Evolutionary conservation across 306 rosid species (phyloP).

Genomic region (Malus sylvestris): DNA sequence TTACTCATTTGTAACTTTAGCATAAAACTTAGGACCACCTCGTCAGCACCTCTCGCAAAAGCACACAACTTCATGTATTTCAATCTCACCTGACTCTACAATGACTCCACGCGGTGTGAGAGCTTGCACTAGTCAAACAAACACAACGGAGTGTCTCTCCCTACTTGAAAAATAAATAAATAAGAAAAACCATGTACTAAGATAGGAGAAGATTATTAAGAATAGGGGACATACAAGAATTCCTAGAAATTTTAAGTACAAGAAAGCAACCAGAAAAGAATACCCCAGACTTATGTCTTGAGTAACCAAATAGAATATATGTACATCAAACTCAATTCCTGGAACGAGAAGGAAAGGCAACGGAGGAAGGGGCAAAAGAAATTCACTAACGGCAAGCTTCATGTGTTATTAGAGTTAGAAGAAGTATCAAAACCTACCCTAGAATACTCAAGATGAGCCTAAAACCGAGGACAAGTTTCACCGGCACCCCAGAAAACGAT

Average conservation of each 20-base stretch:
- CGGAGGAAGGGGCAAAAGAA: background rate
- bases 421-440: constrained; percentile 51
- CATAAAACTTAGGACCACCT: too few species aligned
- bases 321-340: constrained; percentile 56
- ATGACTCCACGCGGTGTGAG: too few species aligned
- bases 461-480: constrained; percentile 34
- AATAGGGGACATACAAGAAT: background rate
- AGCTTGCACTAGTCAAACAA: too few species aligned
- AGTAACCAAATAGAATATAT: constrained; percentile 57
- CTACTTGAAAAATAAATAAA: too few species aligned
- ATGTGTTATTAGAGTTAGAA: constrained; percentile 55
- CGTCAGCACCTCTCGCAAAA: too few species aligned
- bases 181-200: too few species aligned
- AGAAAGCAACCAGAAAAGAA: constrained; percentile 38
- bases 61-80: too few species aligned
- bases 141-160: too few species aligned
- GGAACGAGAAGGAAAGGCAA: constrained; percentile 8
- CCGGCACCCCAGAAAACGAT: constrained; percentile 44
- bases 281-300: constrained; percentile 53
- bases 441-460: constrained; percentile 29
- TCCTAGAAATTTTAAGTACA: constrained; percentile 30
- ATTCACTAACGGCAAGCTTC: constrained; percentile 23
- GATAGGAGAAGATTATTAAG: background rate
- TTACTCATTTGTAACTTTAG: too few species aligned
- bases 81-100: too few species aligned